Percentiles rank a stretch among this genome's conserved stretches.
Conservation (phyloP, 2,329 filamentous ascomycete genomes). For the Aspergillus ochraceoroseus region DNA sequence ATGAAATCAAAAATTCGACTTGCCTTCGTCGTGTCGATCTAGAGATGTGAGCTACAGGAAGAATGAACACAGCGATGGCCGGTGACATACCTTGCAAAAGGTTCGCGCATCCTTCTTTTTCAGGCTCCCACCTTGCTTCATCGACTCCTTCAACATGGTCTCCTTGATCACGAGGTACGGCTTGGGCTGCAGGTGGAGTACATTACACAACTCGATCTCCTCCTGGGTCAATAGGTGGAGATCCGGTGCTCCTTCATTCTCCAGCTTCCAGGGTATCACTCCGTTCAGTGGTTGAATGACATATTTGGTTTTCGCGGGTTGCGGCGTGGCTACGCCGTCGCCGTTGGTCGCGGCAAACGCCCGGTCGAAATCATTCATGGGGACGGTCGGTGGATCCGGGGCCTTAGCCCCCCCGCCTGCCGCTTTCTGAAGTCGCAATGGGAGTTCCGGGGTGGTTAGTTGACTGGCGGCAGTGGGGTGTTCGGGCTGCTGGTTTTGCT, state of each 20-base stretch:
- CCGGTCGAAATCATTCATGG: slow-evolving; percentile 52
- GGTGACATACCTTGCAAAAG: slow-evolving; percentile 64
- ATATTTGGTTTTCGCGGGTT: slow-evolving; percentile 48
- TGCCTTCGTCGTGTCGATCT: slow-evolving; percentile 78
- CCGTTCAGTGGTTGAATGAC: slow-evolving; percentile 48
- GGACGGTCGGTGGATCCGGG: slow-evolving; percentile 31
- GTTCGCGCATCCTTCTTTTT: slow-evolving; percentile 94
- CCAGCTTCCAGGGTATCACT: slow-evolving; percentile 55
- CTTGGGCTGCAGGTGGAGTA: slow-evolving; percentile 82
- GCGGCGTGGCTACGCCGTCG: slow-evolving; percentile 37
- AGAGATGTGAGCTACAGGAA: no score
- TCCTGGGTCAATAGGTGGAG: slow-evolving; percentile 79
- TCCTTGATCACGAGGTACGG: slow-evolving; percentile 95
- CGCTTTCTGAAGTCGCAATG: slow-evolving; percentile 53
- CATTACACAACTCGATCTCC: slow-evolving; percentile 79
- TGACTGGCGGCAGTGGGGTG: slow-evolving; percentile 69
- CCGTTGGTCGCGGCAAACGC: slow-evolving; percentile 48
- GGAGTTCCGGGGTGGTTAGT: slow-evolving; percentile 72
- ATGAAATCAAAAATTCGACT: slow-evolving; percentile 91
- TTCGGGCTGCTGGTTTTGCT: slow-evolving; percentile 65
- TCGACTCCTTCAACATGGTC: slow-evolving; percentile 79
- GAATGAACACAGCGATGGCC: no score
- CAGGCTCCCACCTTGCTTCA: slow-evolving; percentile 78
- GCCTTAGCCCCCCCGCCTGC: slow-evolving; percentile 29
- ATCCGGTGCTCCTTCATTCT: slow-evolving; percentile 69